Base-by-base conservation (phyloP, 495 filamentous ascomycete species). In the Venustampulla echinocandica region DNA sequence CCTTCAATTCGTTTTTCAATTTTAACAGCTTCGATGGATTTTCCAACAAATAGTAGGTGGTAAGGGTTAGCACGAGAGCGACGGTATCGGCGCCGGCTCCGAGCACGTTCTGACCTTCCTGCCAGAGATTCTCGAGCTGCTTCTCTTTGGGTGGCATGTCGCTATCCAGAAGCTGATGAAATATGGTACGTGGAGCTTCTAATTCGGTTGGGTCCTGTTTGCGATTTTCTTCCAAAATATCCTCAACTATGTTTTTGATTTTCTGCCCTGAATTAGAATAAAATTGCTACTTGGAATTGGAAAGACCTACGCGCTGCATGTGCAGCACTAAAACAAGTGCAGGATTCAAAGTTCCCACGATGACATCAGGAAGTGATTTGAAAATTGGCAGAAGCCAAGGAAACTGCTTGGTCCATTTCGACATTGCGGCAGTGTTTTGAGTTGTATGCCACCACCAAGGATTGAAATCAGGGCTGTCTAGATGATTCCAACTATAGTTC, bases 21-120 rank as follows among this genome's bases (percentile, higher is more conserved):
- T 55, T 42, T 3, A 34, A 10, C 22, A 60, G 50, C 0, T 55
- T 51, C 0, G 10, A 22, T 0, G 60, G 58, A n/a, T 61, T 35
- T 3, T 23, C 27, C 14, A 64, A 53, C 3, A 69, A 36, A 27
- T 62, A 55, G 43, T 56, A 69, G 1, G 58, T 62, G 10, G 58
- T 54, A 3, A 59, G 44, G 6, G 57, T 51, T 6, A 68, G 47
- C 2, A 56, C 59, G 7, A 55, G 47, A 39, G 55, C 28, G 17
- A 30, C 32, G 11, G 42, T 54, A 28, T 46, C 61, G 9, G 61
- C 61, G 3, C 62, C 65, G 7, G 58, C 59, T 2, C 44, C 27
- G 1, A 63, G 20, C 2, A 66, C 46, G n/a, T 48, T 57, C 18
- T 57, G 53, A 10, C 54, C 63, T 49, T 63, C 62, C 4, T 39